phyloP scores from a whole-genome alignment of 2,329 filamentous ascomycete genomes.

The Fusarium cyanostomum region DNA sequence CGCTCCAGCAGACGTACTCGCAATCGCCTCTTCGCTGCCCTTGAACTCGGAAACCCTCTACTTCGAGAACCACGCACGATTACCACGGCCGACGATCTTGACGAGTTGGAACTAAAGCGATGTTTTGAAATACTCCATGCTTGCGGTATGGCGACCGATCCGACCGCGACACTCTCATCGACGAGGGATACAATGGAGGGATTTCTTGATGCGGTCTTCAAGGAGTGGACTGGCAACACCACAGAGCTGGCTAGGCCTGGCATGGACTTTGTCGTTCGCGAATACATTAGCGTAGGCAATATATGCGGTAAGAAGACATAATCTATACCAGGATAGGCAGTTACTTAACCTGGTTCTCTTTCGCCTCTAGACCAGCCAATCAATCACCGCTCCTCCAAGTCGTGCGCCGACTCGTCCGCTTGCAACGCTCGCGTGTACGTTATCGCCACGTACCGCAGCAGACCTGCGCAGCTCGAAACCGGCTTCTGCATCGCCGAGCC shows the following conservation, averaged over 20 bases:
- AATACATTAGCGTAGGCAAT: conserved; percentile 39
- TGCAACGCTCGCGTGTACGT: conserved; percentile 39
- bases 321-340: neutral
- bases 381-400: conserved; percentile 18
- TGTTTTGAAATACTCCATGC: conserved; percentile 49
- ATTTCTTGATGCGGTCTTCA: conserved; percentile 46
- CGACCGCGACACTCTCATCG: conserved; percentile 28
- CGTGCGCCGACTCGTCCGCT: conserved; percentile 24
- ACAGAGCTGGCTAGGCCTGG: conserved; percentile 30
- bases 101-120: conserved; percentile 40
- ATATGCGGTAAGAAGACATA: conserved; percentile 41
- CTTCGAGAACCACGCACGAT: conserved; percentile 35
- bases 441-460: conserved; percentile 41
- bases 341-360: neutral
- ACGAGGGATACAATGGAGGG: conserved; percentile 46
- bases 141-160: conserved; percentile 43
- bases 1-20: conserved; percentile 31
- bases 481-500: conserved; percentile 42
- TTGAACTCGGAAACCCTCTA: conserved; percentile 34
- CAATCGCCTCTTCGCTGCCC: conserved; percentile 38
- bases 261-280: conserved; percentile 45
- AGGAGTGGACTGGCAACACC: conserved; percentile 37
- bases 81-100: conserved; percentile 40
- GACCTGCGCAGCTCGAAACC: conserved; percentile 42
- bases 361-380: conserved; percentile 20